Base-by-base conservation (phyloP, 164 flowering plant genomes). In the Magnolia sinica region DNA sequence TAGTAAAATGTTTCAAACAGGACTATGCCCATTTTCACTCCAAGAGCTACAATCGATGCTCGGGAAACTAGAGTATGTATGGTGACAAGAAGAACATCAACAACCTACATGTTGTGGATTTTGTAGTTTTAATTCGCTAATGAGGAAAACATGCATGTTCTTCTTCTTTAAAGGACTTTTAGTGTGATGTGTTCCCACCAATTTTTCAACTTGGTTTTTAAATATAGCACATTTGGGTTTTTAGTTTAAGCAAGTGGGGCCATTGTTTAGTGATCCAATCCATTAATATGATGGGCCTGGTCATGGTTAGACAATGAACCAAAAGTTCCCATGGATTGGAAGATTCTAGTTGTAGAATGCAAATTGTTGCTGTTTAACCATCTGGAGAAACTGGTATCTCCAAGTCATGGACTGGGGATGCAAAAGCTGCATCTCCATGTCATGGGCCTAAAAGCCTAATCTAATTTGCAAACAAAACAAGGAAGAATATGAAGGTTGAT, bases 1-100 rank as follows among this genome's bases (percentile, higher is more conserved):
- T 74, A 23, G 50, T 71, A n/a, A n/a, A 71, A 50, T 71, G 73
- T 71, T 49, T 71, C 58, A 49, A n/a, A 71, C 23, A 71, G 22
- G 59, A 71, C 18, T 71, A n/a, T 71, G 7, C 51, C 27, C 13
- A 23, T 65, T 23, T n/a, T 22, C 68, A 65, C 9, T 65, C 29
- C 24, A 24, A 13, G 22, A 24, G 9, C 4, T 65, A 9, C 24
- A 20, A 59, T 65, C 5, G 73, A 50, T 71, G 23, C 29, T 69
- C 20, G 18, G 37, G 73, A 71, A 71, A 20, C 23, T 19, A 68
- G 51, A 9, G 49, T 68, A 14, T n/a, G 37, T n/a, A 2, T 8
- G 13, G 50, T 50, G 23, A n/a, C 59, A 50, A 22, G 29, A 71
- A 50, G 31, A 68, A 27, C 1, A 68, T 16, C 16, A 27, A 22